Base-by-base conservation (phyloP, 75 land plant genomes). In the Pinus taeda region DNA sequence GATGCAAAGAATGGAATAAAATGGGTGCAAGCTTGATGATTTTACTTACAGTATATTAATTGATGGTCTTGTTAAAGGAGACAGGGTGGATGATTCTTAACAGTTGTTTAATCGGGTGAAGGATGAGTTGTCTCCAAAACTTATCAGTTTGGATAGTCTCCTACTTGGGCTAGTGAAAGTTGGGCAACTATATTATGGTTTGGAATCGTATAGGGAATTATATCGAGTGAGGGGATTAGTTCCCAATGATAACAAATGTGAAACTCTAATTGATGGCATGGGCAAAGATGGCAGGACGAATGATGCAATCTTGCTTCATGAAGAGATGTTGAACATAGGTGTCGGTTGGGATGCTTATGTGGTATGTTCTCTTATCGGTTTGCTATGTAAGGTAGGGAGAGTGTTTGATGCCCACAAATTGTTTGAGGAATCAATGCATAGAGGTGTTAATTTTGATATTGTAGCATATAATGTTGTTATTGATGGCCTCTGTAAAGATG, bases 81-180 rank as follows among this genome's bases (percentile, higher is more conserved):
- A 87, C 37, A 86, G 88, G 63, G 70, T 85, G 33, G 39, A 63
- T 30, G 83, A 90, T 29, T 93, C 98, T 21, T 81, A 86, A 24
- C 84, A 85, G 82, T 73, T 93, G 22, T 88, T 91, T 75, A 82
- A 89, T 81, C 89, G 86, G 75, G 88, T 95, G 98, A 88, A 76
- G 74, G 83, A 90, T 63, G 61, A 79, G 21, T 15, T 93, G 4
- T 59, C 71, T 53, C 96, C 94, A 49, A 91, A 93, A 62, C 76
- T 70, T 67, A 86, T 86, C 15, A 89, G 96, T 45, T 73, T 94
- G 66, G 85, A 79, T 74, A 89, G 86, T 26, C 82, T 95, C 6
- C 60, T 95, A 59, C 90, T 96, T 57, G 84, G 83, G 49, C 71
- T 89, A 72, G 81, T 84, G 6, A 91, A 83, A 77, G 71, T 73